Conservation (phyloP, 164 flowering plant genomes). For the Chimonanthus salicifolius region DNA sequence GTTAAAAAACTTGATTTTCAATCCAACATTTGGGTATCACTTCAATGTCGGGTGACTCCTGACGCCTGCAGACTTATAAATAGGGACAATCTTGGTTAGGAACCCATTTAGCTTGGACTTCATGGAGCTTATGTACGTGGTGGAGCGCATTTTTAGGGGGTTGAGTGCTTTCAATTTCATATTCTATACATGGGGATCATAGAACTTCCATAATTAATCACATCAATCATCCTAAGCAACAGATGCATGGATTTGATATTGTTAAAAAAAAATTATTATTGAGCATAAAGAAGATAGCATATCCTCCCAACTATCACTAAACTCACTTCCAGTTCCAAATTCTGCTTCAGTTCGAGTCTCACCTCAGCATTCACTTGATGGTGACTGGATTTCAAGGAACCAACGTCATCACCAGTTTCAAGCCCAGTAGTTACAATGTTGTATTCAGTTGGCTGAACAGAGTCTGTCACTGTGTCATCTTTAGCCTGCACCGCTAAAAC, state of each 20-base stretch:
- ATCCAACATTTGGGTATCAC: no score
- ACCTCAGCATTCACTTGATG: conserved; percentile 25
- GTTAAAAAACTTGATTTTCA: no score
- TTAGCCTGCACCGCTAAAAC: conserved; percentile 18
- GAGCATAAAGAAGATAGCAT: neutral
- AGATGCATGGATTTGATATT: neutral
- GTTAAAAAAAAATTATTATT: neutral
- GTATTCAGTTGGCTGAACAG: conserved; percentile 13
- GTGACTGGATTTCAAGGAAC: conserved; percentile 2
- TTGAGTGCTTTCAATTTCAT: no score
- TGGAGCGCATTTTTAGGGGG: no score
- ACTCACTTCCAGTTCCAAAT: neutral
- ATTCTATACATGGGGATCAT: neutral
- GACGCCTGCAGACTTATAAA: no score
- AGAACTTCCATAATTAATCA: neutral
- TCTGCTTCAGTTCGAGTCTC: conserved; percentile 2
- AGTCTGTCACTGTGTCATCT: conserved; percentile 17
- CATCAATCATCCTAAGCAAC: no score
- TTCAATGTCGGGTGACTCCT: no score
- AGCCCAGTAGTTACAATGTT: conserved; percentile 11
- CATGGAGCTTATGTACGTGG: no score
- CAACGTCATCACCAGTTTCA: conserved; percentile 7
- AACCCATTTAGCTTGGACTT: no score
- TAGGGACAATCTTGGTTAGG: no score
- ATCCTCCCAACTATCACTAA: neutral